Conservation (phyloP, 495 filamentous ascomycete species). For the Hypoxylon rickii region DNA sequence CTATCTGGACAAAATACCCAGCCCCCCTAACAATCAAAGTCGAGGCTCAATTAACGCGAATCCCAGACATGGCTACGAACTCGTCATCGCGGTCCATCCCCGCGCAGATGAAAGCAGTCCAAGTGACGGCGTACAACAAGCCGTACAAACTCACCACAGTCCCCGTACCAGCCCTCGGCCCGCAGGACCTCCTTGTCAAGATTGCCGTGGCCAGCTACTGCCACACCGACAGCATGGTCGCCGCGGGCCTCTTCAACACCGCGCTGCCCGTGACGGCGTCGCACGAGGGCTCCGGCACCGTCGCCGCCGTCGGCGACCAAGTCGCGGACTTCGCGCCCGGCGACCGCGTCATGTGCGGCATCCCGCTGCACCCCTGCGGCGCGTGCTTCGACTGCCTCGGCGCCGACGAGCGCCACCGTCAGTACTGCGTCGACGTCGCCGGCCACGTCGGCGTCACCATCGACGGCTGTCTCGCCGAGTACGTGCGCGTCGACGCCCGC, state of each 20-base stretch:
- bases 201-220: conserved; percentile 62
- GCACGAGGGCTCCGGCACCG: conserved; percentile 63
- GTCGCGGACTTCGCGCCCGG: conserved; percentile 49
- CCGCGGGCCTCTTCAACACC: conserved; percentile 44
- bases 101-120: conserved; percentile 33
- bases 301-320: conserved; percentile 52
- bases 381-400: conserved; percentile 53
- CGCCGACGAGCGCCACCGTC: conserved; percentile 42
- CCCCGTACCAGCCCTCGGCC: conserved; percentile 51
- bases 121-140: conserved; percentile 46
- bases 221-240: conserved; percentile 63
- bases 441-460: conserved; percentile 49
- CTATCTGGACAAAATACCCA: too few relatives aligned
- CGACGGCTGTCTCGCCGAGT: conserved; percentile 60
- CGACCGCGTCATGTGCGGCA: conserved; percentile 55
- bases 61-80: conserved; percentile 12
- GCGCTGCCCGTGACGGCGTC: conserved; percentile 57
- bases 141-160: conserved; percentile 57
- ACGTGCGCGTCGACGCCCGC: conserved; percentile 53
- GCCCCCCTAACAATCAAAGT: too few relatives aligned
- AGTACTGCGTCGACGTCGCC: conserved; percentile 48
- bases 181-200: conserved; percentile 61
- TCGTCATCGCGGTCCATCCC: conserved; percentile 6
- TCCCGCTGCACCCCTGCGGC: conserved; percentile 54
- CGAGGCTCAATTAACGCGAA: neutral